Conservation (phyloP, 805 yeast genomes). For the Monosporozyma siamensis region DNA sequence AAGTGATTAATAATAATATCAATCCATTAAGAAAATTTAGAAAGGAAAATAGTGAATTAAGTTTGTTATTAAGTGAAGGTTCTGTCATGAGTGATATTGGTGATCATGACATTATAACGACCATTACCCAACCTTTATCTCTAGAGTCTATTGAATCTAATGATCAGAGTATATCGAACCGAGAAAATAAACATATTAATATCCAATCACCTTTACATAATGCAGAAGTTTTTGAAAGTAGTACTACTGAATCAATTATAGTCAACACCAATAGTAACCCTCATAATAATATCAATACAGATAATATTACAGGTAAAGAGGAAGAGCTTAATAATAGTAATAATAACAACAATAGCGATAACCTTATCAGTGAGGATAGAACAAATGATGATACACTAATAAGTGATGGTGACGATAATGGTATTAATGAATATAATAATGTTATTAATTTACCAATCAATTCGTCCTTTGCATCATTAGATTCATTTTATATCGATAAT, state of each 20-base stretch:
- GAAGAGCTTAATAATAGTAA: not conserved
- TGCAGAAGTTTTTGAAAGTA: too few relatives aligned
- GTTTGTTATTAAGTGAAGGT: constrained; percentile 20
- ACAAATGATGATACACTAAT: not conserved
- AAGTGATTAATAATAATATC: not conserved
- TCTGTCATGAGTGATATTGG: constrained; percentile 13
- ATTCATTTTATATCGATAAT: constrained; percentile 50
- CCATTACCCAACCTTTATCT: constrained; percentile 42
- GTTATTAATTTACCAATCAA: constrained; percentile 59
- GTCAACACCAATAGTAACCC: too few relatives aligned
- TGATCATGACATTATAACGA: constrained; percentile 7
- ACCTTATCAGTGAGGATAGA: too few relatives aligned
- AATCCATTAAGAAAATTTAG: not conserved
- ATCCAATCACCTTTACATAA: constrained; percentile 3
- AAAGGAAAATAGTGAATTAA: constrained; percentile 9
- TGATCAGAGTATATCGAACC: not conserved
- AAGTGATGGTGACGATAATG: not conserved
- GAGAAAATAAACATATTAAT: not conserved
- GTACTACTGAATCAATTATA: too few relatives aligned
- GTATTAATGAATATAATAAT: constrained; percentile 24
- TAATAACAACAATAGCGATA: not conserved
- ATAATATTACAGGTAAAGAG: too few relatives aligned
- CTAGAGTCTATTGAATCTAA: constrained; percentile 37
- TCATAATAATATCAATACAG: too few relatives aligned
- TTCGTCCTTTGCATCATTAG: constrained; percentile 72